Base-by-base conservation (phyloP, 225 moss, liverwort and hornwort species). In the Rhytidiadelphus loreus region DNA sequence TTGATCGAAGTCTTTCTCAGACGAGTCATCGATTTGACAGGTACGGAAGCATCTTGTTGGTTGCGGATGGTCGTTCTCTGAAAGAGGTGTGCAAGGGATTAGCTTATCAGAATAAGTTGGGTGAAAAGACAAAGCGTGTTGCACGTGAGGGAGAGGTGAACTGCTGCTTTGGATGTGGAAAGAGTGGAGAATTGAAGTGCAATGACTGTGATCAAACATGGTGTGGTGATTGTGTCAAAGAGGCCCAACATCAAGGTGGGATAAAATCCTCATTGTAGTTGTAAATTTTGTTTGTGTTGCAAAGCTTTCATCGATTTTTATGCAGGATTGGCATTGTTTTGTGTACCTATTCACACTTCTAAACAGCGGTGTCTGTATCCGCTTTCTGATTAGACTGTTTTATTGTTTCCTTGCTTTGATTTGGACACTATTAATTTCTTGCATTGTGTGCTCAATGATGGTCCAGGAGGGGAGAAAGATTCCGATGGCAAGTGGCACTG, bases 11-110 rank as follows among this genome's bases (percentile, higher is more conserved):
- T 82, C 30, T 41, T 89, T 81, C 91, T 89, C 46, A 84, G 85
- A 89, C 62, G 46, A 64, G 66, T 73, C 82, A 86, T 83, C 16
- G 58, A 83, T 88, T 68, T 89, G 89, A 55, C 88, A 98, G 98
- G 91, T 98, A 97, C 88, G 94, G 93, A 61, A 97, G 96, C 90
- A 98, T 98, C 89, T 95, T 96, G 88, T 90, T 97, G 88, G 90
- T 92, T 18, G 85, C 87, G 69, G 97, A 98, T 85, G 95, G 96
- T 70, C 93, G 91, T 63, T 96, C 96, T 29, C 90, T 98, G 57
- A 97, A 97, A 86, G 93, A 94, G 73, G 92, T 94, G 71, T 96
- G 93, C 83, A 92, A 94, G 85, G 92, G 92, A 30, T 87, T 98
- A 87, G 91, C 91, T 77, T 92, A 93, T 82, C 91, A 94, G 87